phyloP scores from a whole-genome alignment of 2,329 filamentous ascomycete species.

The Aspergillus chevalieri region DNA sequence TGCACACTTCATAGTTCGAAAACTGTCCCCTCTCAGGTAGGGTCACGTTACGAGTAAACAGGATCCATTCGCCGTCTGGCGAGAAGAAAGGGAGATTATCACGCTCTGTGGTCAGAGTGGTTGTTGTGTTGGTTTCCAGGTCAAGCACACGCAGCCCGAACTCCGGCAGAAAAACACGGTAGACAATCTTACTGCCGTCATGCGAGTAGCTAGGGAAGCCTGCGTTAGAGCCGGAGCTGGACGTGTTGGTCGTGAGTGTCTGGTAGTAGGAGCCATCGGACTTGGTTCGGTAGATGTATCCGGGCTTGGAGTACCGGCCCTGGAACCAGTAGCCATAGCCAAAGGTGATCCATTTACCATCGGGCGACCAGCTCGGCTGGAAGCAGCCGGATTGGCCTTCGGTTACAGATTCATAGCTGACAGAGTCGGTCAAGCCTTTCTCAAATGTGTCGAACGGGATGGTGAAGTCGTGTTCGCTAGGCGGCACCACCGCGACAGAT shows the following conservation, averaged over 20 bases:
- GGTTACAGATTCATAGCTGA: too few relatives aligned
- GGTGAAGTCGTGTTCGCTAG: background rate
- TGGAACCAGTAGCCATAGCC: conserved; percentile 12
- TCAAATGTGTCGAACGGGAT: background rate
- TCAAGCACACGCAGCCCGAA: conserved; percentile 11
- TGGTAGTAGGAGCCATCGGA: conserved; percentile 8
- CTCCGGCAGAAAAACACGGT: conserved; percentile 9
- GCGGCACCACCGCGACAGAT: background rate
- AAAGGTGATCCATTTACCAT: conserved; percentile 1
- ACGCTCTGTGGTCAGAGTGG: conserved; percentile 7
- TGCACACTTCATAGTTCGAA: background rate
- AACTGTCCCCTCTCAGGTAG: background rate
- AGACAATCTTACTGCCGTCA: conserved; percentile 11
- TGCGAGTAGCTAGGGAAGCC: conserved; percentile 12
- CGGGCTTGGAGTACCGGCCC: conserved; percentile 2
- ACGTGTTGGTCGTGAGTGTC: conserved; percentile 1
- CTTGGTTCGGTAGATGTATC: conserved; percentile 8
- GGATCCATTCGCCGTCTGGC: conserved; percentile 7
- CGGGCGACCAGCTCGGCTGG: background rate
- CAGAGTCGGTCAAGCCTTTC: background rate
- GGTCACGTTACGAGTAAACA: conserved; percentile 13
- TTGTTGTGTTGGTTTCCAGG: conserved; percentile 5
- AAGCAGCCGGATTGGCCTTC: background rate
- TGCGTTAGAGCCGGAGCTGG: conserved; percentile 9
- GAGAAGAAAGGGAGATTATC: conserved; percentile 12